Conservation (phyloP, 2,329 filamentous ascomycete species). For the Diplocarpon rosae region DNA sequence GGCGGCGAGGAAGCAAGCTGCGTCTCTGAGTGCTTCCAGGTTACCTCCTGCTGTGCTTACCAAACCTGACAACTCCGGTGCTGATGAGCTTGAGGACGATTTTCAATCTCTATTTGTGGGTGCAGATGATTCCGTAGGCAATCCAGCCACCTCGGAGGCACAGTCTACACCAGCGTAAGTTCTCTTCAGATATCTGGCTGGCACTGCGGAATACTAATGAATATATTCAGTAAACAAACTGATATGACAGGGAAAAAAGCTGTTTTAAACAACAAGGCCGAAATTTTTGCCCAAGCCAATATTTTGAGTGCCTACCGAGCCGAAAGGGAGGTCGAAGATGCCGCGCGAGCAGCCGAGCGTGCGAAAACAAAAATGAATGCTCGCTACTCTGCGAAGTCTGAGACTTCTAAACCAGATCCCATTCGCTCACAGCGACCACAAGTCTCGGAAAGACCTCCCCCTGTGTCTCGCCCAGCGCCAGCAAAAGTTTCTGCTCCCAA, state of each 20-base stretch:
- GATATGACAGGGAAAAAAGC: neutral
- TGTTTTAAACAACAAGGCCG: neutral
- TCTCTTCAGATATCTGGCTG: neutral
- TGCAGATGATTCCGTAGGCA: no score
- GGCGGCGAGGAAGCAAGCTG: conserved; percentile 9
- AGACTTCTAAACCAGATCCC: neutral
- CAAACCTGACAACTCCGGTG: neutral
- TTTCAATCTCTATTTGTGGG: conserved; percentile 11
- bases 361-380: neutral
- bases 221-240: neutral
- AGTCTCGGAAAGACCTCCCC: neutral
- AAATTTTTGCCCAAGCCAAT: neutral
- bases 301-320: neutral
- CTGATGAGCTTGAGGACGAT: conserved; percentile 1
- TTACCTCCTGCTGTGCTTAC: neutral
- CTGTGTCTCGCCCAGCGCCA: neutral
- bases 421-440: neutral
- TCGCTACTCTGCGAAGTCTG: neutral
- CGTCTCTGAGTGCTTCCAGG: conserved; percentile 11
- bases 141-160: no score
- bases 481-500: neutral
- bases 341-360: neutral
- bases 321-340: neutral
- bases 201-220: neutral
- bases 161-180: no score